These are phyloP conservation scores for Fagopyrum tataricum DNA, from an alignment of 148 eudicot genomes.

Conservation along the genomic window DNA sequence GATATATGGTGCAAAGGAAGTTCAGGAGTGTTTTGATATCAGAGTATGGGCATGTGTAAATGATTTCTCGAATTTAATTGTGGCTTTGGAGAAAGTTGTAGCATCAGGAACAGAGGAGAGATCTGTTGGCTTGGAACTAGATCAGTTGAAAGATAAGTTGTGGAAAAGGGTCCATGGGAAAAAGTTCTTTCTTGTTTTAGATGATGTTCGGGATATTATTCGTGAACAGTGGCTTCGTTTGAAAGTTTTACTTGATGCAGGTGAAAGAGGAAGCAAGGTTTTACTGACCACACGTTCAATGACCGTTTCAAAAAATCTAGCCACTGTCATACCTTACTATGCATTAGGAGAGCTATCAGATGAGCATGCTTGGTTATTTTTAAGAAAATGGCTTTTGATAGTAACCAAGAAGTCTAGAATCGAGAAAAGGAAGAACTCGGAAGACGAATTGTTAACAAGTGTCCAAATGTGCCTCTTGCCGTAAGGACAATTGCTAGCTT, in stretches of 20 bases:
- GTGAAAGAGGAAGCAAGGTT: too few relatives aligned
- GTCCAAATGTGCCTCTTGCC: slow-evolving; percentile 14
- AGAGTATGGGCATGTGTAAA: slow-evolving; percentile 26
- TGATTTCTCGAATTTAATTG: slow-evolving; percentile 17
- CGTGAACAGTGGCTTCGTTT: too few relatives aligned
- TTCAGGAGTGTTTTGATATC: slow-evolving; percentile 14
- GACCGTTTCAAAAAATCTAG: too few relatives aligned
- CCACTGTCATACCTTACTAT: too few relatives aligned
- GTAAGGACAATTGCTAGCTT: not conserved
- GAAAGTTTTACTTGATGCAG: too few relatives aligned
- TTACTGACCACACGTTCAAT: too few relatives aligned
- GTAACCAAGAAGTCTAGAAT: not conserved
- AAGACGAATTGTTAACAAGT: slow-evolving; percentile 12
- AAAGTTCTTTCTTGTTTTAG: too few relatives aligned
- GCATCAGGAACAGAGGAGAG: slow-evolving; percentile 16
- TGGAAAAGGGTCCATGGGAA: too few relatives aligned
- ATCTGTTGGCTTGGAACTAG: not conserved
- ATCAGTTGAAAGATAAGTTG: not conserved
- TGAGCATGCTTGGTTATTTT: slow-evolving; percentile 25
- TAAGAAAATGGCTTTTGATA: slow-evolving; percentile 17
- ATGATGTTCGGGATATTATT: too few relatives aligned
- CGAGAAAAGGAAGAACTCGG: not conserved
- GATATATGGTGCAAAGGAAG: slow-evolving; percentile 12
- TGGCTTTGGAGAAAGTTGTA: slow-evolving; percentile 16
- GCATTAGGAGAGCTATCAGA: slow-evolving; percentile 11